These are phyloP conservation scores for Entomophthora muscae DNA, from an alignment of 371 early-diverging fungal species.

Conservation along the genomic window DNA sequence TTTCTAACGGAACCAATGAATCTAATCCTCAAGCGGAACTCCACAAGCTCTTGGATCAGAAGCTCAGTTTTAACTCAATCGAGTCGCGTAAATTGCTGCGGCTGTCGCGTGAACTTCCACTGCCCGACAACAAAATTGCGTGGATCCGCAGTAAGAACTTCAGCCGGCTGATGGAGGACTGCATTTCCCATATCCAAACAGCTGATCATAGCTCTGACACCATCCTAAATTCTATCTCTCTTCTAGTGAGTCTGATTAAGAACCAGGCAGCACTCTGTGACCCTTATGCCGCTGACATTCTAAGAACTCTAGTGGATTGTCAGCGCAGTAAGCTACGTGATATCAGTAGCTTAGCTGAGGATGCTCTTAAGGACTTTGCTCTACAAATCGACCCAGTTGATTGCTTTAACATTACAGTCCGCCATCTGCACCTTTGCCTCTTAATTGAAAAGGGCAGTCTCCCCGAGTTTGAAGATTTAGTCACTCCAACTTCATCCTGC, in stretches of 20 bases:
- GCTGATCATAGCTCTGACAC: neutral
- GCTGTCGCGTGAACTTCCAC: neutral
- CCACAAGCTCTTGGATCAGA: neutral
- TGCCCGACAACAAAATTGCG: neutral
- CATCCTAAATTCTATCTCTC: neutral
- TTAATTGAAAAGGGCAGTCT: neutral
- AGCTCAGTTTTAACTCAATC: neutral
- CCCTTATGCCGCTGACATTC: neutral
- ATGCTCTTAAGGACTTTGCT: conserved; percentile 1
- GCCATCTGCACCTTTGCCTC: neutral
- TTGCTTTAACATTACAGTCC: neutral
- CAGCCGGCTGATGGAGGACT: neutral
- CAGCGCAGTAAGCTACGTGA: neutral
- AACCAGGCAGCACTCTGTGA: neutral
- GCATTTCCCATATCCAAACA: neutral
- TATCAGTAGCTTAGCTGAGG: neutral
- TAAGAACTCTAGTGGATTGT: conserved; percentile 1
- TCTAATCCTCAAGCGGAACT: neutral
- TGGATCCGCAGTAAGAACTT: neutral
- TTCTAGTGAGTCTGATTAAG: conserved; percentile 1
- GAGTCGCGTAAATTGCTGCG: neutral
- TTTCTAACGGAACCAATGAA: neutral
- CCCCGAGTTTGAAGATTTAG: neutral
- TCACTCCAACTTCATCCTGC: neutral
- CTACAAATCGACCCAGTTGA: neutral